A percentile compares a stretch with the other conserved stretches of the same genome.
phyloP scores from a whole-genome alignment of 768 basidiomycete genomes.

The Collybia nuda region DNA sequence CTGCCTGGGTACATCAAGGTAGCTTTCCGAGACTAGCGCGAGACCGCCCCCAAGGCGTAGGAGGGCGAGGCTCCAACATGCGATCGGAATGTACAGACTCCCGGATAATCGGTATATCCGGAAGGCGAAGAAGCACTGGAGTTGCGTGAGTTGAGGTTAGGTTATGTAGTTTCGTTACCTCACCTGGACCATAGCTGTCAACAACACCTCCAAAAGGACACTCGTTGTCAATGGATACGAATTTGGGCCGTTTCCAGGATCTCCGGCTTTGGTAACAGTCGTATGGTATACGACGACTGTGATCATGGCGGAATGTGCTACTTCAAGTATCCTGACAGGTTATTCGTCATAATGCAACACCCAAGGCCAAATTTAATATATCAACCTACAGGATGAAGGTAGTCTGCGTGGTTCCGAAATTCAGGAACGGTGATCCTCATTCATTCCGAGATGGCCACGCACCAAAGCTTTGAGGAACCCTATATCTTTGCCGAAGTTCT shows the following conservation, averaged over 20 bases:
- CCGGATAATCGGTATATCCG: slow-evolving; percentile 20
- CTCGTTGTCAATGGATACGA: slow-evolving; percentile 18
- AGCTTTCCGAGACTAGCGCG: slow-evolving; percentile 15
- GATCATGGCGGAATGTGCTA: slow-evolving; percentile 16
- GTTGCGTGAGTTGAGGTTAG: neutral
- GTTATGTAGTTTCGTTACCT: neutral
- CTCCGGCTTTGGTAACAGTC: slow-evolving; percentile 12
- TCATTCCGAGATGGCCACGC: neutral
- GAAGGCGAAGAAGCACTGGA: slow-evolving; percentile 21
- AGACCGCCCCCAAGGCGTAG: slow-evolving; percentile 18
- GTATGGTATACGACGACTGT: slow-evolving; percentile 15
- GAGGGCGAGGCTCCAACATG: slow-evolving; percentile 16
- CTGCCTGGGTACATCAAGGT: slow-evolving; percentile 19
- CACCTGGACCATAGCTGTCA: slow-evolving; percentile 19
- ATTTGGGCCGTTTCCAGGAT: slow-evolving; percentile 10
- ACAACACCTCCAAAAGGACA: slow-evolving; percentile 16
- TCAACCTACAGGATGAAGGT: slow-evolving; percentile 3
- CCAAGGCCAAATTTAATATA: neutral
- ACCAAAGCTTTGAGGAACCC: slow-evolving; percentile 10
- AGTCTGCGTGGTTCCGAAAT: neutral
- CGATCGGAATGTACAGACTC: slow-evolving; percentile 8
- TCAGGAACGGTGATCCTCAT: neutral
- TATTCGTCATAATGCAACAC: neutral
- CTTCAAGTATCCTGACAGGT: slow-evolving; percentile 13
- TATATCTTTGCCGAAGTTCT: slow-evolving; percentile 6